phyloP scores from a whole-genome alignment of 345 rosid species.

The Hypericum perforatum region DNA sequence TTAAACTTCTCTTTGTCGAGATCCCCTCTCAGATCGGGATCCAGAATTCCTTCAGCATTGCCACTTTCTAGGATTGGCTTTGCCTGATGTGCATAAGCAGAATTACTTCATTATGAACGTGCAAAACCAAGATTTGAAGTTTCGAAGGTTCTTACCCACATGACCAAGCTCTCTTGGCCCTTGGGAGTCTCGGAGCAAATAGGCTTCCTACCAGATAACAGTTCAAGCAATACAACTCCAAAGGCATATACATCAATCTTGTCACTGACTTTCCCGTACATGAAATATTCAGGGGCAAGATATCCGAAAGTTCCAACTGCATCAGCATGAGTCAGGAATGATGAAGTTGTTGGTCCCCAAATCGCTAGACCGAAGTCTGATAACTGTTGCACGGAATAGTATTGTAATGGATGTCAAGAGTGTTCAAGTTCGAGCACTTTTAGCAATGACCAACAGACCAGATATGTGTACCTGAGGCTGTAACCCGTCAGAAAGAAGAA shows the following conservation, averaged over 20 bases:
- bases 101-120: neutral
- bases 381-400: conserved; percentile 33
- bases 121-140: neutral
- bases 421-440: neutral
- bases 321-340: conserved; percentile 46
- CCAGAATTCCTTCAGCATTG: conserved; percentile 44
- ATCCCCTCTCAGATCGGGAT: conserved; percentile 42
- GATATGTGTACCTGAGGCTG: conserved; percentile 54
- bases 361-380: conserved; percentile 90
- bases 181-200: conserved; percentile 45
- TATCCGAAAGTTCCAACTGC: conserved; percentile 94
- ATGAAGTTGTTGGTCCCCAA: conserved; percentile 61
- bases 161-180: conserved; percentile 74
- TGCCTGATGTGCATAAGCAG: conserved; percentile 46
- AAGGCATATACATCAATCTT: conserved; percentile 89
- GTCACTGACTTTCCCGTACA: conserved; percentile 91
- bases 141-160: conserved; percentile 66
- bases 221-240: conserved; percentile 81
- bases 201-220: conserved; percentile 73
- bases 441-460: neutral
- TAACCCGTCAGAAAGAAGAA: conserved; percentile 63
- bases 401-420: conserved; percentile 1
- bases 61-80: conserved; percentile 54
- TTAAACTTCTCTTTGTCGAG: conserved; percentile 53
- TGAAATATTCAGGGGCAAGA: conserved; percentile 94